Evolutionary conservation across 1,284 basidiomycete species (phyloP).

Genomic region (Fomitopsis schrenkii): DNA sequence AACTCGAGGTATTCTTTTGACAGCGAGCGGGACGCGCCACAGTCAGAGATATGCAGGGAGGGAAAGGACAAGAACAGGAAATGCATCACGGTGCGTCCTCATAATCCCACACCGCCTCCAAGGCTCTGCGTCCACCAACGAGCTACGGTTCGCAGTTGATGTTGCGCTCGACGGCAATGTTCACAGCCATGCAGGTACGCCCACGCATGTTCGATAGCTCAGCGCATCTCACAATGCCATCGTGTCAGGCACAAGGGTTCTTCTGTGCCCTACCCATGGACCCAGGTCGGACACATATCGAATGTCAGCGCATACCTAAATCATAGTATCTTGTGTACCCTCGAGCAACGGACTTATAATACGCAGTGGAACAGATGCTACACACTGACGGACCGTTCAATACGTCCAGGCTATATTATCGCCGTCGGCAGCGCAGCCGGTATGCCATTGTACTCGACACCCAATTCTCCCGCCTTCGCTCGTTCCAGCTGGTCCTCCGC

Average conservation of each 20-base stretch:
- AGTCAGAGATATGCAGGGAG: conserved; percentile 64
- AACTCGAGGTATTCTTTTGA: conserved; percentile 55
- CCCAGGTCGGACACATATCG: conserved; percentile 68
- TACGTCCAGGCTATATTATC: not conserved
- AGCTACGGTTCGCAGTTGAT: conserved; percentile 41
- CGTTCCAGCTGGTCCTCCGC: conserved; percentile 57
- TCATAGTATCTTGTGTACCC: conserved; percentile 14
- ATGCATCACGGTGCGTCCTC: conserved; percentile 57
- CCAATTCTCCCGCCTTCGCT: conserved; percentile 53
- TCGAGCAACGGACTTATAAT: not conserved
- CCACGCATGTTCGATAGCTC: not conserved
- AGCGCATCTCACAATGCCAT: not conserved
- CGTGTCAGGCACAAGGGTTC: conserved; percentile 56
- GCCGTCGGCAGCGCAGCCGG: not conserved
- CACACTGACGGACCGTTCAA: not conserved
- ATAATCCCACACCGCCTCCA: not conserved
- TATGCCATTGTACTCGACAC: conserved; percentile 39
- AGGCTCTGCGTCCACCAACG: not conserved
- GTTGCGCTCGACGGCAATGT: conserved; percentile 65
- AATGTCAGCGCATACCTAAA: conserved; percentile 65
- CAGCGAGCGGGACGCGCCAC: conserved; percentile 50
- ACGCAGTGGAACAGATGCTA: not conserved
- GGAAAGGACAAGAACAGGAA: conserved; percentile 41
- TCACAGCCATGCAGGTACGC: conserved; percentile 75
- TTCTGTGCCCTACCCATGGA: conserved; percentile 75